phyloP scores from a whole-genome alignment of 2,329 filamentous ascomycete genomes.

The Sclerotinia subarctica region DNA sequence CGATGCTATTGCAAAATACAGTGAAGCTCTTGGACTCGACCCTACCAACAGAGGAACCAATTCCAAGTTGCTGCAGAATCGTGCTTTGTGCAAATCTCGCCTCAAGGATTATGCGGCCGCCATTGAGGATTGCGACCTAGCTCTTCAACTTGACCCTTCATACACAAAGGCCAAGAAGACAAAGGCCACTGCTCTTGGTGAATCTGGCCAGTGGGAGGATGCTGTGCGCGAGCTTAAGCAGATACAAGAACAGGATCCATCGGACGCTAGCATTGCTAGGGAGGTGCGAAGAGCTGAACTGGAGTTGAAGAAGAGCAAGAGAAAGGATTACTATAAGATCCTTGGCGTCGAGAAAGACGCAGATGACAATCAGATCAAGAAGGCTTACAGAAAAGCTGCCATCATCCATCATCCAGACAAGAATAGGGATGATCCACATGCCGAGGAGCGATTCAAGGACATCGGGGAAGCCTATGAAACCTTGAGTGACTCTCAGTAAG shows the following conservation, averaged over 20 bases:
- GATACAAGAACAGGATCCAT: slow-evolving; percentile 77
- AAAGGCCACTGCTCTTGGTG: slow-evolving; percentile 83
- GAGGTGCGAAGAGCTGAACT: slow-evolving; percentile 89
- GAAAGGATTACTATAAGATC: slow-evolving; percentile 99
- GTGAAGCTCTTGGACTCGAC: slow-evolving; percentile 78
- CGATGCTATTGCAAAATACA: slow-evolving; percentile 80
- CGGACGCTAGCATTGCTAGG: slow-evolving; percentile 74
- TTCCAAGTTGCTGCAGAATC: slow-evolving; percentile 90
- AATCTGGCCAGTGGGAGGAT: slow-evolving; percentile 87
- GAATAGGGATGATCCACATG: slow-evolving; percentile 81
- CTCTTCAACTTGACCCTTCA: slow-evolving; percentile 74
- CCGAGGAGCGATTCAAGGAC: slow-evolving; percentile 94
- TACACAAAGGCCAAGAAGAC: slow-evolving; percentile 93
- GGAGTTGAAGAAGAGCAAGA: slow-evolving; percentile 94
- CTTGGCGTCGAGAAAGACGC: slow-evolving; percentile 84
- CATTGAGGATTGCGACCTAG: slow-evolving; percentile 80
- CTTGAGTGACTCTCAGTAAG: slow-evolving; percentile 87
- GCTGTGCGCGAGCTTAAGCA: slow-evolving; percentile 85
- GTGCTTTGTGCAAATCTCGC: slow-evolving; percentile 78
- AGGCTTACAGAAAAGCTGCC: slow-evolving; percentile 91
- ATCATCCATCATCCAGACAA: slow-evolving; percentile 97
- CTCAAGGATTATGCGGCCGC: slow-evolving; percentile 81
- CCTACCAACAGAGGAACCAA: slow-evolving; percentile 88
- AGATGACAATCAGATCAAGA: slow-evolving; percentile 83
- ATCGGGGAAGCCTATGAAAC: slow-evolving; percentile 96